A percentile compares a stretch with the other conserved stretches of the same genome.
phyloP scores from a whole-genome alignment of 805 yeast genomes.

The Ascoidea rubescens region DNA sequence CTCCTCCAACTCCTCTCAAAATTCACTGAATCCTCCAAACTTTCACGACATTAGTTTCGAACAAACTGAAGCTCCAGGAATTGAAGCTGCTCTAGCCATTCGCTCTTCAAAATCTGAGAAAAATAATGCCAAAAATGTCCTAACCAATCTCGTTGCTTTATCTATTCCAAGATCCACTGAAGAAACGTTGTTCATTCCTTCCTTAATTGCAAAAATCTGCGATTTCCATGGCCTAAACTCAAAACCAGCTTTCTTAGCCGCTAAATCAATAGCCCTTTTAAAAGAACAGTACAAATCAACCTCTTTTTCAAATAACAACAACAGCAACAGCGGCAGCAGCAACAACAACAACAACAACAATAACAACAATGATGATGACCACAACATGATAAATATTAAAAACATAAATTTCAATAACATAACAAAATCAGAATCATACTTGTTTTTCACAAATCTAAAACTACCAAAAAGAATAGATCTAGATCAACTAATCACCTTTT shows the following conservation, averaged over 20 bases:
- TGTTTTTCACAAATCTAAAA: constrained; percentile 28
- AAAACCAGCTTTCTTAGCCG: constrained; percentile 55
- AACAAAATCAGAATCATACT: constrained; percentile 25
- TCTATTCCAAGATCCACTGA: constrained; percentile 69
- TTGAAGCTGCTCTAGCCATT: constrained; percentile 50
- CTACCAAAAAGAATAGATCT: constrained; percentile 42
- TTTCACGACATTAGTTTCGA: constrained; percentile 34
- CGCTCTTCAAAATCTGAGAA: constrained; percentile 7
- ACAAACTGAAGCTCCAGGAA: constrained; percentile 62
- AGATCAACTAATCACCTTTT: constrained; percentile 54
- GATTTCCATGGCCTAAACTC: constrained; percentile 61
- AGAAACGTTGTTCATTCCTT: constrained; percentile 64
- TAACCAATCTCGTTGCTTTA: constrained; percentile 50
- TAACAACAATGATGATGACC: constrained; percentile 17
- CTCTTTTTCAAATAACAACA: constrained; percentile 15
- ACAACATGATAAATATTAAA: constrained; percentile 18
- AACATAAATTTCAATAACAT: constrained; percentile 25
- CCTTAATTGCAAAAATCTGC: constrained; percentile 53
- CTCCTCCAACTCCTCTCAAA: not conserved
- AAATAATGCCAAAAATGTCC: constrained; percentile 29
- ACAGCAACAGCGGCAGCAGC: constrained; percentile 4
- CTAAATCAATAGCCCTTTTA: constrained; percentile 54
- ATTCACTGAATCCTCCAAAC: constrained; percentile 2
- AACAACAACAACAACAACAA: constrained; percentile 9
- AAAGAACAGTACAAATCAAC: constrained; percentile 27